Evolutionary conservation across 768 basidiomycete genomes (phyloP), one percentile per base, ranked within the genome.

Genomic region (Dioszegia hungarica): DNA sequence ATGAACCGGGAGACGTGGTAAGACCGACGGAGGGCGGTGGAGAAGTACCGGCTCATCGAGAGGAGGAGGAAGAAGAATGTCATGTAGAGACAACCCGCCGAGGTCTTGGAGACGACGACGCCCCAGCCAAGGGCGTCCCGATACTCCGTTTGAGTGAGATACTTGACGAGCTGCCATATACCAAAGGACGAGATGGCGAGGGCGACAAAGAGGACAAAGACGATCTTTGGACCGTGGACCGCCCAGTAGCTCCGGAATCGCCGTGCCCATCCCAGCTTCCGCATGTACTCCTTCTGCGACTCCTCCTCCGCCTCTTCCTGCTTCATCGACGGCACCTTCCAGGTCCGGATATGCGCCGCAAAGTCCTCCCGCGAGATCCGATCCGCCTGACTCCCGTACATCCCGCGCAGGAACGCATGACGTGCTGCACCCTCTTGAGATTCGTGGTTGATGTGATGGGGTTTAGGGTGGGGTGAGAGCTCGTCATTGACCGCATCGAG

Each of bases 61-160:
- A 61, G 56, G 37, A 64, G 27, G 19, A 64, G 43, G 63, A 61
- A 61, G 53, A 64, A 64, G 25, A 61, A 31, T 6, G 60, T 61
- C 20, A 46, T 36, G 38, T 64, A 64, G 1, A 64, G 54, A 17
- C 36, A 52, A 33, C 31, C 31, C 8, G 31, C 31, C 14, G 31
- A 33, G 6, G 31, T 33, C 14, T 33, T 33, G 31, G 63, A 60
- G 20, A 64, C n/a, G 34, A 61, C 63, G 3, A 64, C 63, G 4
- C 63, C 63, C 63, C 63, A 64, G 36, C 63, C 63, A 14, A 64
- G 47, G 12, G 41, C 63, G 12, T 60, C 44, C 25, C 56, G 37
- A 34, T 58, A 64, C 31, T 50, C 5, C 9, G 37, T 34, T 27
- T 55, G 28, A 5, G 58, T 56, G 52, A 50, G 15, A 24, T 64